These are phyloP conservation scores for Juncus inflexus DNA, from an alignment of 176 grass and related monocot species.

Conservation along the genomic window DNA sequence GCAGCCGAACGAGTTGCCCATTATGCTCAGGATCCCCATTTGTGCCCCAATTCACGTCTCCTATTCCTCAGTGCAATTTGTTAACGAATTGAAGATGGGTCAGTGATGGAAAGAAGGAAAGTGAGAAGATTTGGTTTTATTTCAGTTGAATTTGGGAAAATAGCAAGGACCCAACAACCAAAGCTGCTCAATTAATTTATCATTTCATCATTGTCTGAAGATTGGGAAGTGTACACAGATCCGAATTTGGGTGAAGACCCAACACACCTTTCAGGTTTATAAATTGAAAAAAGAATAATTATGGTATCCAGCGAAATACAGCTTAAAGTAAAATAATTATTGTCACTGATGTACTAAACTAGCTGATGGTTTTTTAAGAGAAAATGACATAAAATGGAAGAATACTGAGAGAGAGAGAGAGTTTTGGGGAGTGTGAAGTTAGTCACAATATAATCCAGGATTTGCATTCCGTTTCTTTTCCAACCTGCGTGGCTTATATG, in stretches of 20 bases:
- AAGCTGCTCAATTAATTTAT: not conserved
- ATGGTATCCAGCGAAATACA: not conserved
- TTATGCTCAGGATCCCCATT: constrained; percentile 89
- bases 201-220: not conserved
- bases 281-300: not conserved
- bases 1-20: constrained; percentile 97
- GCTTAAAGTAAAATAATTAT: constrained; percentile 1
- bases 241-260: not conserved
- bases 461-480: too few species aligned
- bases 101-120: not conserved
- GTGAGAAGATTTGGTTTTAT: not conserved
- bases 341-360: constrained; percentile 5
- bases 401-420: not conserved
- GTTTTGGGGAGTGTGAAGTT: too few species aligned
- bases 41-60: constrained; percentile 16
- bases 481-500: too few species aligned
- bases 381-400: constrained; percentile 10
- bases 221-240: not conserved
- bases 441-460: too few species aligned
- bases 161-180: not conserved
- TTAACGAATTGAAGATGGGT: not conserved
- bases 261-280: not conserved
- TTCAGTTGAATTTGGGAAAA: not conserved
- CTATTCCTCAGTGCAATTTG: not conserved
- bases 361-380: not conserved